Evolutionary conservation across 148 eudicot genomes (phyloP), one percentile per base, ranked within the genome.

Genomic region (Silene latifolia): DNA sequence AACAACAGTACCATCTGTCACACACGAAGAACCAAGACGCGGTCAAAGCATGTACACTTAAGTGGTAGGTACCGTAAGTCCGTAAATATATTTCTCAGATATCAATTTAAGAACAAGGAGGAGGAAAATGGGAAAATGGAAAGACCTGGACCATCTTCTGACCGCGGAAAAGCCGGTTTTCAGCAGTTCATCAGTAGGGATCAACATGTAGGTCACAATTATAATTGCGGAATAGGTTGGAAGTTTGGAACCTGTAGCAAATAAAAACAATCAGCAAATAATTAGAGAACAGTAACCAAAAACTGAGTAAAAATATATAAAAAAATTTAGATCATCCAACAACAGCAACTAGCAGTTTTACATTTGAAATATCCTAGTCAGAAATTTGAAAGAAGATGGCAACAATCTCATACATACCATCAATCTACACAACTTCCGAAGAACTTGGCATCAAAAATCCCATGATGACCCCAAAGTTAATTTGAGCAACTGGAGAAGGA

Each of bases 101-200:
- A 58, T 72, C 13, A 29, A 64, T 44, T 29, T 18, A 72, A 39
- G 48, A 46, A 20, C 51, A 66, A 74, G 19, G 35, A 69, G n/a
- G 42, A 13, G 68, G n/a, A 27, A 13, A 8, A 75, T 69, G 51
- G 4, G 14, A 24, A 5, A 35, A 35, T 35, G 39, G 39, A 25
- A 58, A 70, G 72, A 93, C 97, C 99, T 95, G 98, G 61, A 82
- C 72, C 8, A 70, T 84, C 82, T 85, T 92, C 83, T 95, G 98
- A 74, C 98, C 97, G 75, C 81, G 74, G 80, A 96, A 96, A 69
- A 92, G 98, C 85, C 88, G 84, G 73, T 96, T 92, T 79, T 96
- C 98, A 64, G 91, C 42, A 92, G 82, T 4, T 95, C 97, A 72
- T 90, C 99, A 39, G 96, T 95, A 60, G 97, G 99, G 81, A 88